Evolutionary conservation across 139 green algal genomes (phyloP).

Genomic region (Ostreobium quekettii): DNA sequence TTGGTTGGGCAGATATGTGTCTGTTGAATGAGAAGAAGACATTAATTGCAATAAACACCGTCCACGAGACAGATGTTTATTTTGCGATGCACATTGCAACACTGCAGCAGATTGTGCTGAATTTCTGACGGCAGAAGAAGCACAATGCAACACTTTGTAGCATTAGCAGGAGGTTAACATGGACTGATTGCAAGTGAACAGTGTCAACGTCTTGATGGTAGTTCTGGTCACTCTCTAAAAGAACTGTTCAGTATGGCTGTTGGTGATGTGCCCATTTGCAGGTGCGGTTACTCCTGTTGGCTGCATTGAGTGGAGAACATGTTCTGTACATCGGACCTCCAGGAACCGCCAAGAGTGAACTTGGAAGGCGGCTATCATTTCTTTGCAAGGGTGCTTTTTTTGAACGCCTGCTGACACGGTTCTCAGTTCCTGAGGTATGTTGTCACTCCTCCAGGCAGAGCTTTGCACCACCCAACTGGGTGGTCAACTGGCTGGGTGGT

Average conservation of each 20-base stretch:
- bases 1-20: no score
- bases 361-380: constrained; percentile 56
- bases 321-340: constrained; percentile 79
- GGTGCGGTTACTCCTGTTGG: constrained; percentile 77
- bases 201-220: no score
- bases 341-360: constrained; percentile 86
- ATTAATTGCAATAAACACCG: no score
- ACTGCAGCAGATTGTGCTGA: no score
- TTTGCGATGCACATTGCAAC: no score
- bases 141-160: no score
- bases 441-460: neutral
- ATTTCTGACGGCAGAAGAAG: no score
- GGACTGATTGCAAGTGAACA: no score
- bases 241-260: neutral
- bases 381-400: constrained; percentile 69
- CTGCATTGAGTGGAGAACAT: constrained; percentile 77
- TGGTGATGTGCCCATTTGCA: constrained; percentile 28
- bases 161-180: no score
- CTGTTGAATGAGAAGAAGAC: no score
- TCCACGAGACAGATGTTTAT: no score
- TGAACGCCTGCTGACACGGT: constrained; percentile 84
- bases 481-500: no score
- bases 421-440: constrained; percentile 71
- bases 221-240: neutral
- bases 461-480: neutral